Evolutionary conservation across 2,329 filamentous ascomycete species (phyloP), one percentile per base, ranked within the genome.

Genomic region (Aspergillus hiratsukae): DNA sequence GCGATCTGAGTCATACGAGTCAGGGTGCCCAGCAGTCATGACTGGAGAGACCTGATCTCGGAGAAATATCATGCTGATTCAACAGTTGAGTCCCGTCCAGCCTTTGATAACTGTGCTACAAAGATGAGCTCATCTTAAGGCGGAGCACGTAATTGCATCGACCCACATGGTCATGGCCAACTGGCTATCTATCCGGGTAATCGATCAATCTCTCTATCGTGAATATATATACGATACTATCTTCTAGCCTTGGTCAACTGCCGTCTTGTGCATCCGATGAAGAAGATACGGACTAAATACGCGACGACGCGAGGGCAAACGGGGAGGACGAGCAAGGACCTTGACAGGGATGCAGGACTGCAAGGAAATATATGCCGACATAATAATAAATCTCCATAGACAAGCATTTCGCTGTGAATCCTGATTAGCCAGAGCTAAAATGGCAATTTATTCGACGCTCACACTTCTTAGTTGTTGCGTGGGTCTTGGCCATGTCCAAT

Each of bases 61-160:
- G 31, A 6, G 14, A 17, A 2, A 7, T 7, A 37, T 3, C 31
- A 7, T 17, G 14, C 14, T 7, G 5, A 7, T 3, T 3, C 3
- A 37, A 37, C 31, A 10, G 11, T 4, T 10, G 28, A 29, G 9
- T 17, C 25, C 23, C 23, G 23, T 23, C 23, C 23, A 23, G 25
- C 25, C 25, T 27, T 3, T 3, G 31, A 35, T 35, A 35, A 17
- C 31, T 17, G 31, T 17, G 31, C 31, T 17, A 1, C 31, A 17
- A 1, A 37, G 14, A 59, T 59, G 57, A 58, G 43, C 53, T 55
- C 56, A 58, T 58, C 56, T 50, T 56, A 48, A 40, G 49, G 45
- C 25, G 31, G 45, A 58, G 56, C 56, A 58, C 56, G 56, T 55
- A 52, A 55, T 58, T 17, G 31, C 19, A 14, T 19, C 31, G 21